phyloP scores from a whole-genome alignment of 345 rosid genomes.

The Hibiscus syriacus region DNA sequence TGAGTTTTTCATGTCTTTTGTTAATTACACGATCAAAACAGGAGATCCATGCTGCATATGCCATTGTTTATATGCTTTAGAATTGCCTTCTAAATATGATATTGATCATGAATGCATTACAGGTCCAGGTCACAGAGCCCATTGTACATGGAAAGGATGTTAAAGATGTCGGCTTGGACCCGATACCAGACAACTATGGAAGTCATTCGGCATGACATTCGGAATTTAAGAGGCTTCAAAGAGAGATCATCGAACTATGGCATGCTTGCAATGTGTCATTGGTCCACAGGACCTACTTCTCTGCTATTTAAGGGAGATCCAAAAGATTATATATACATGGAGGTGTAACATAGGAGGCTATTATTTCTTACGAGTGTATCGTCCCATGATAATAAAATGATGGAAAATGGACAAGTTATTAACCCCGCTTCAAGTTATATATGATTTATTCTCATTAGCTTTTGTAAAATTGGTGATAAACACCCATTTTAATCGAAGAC shows the following conservation, averaged over 20 bases:
- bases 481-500: conserved; percentile 1
- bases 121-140: conserved; percentile 44
- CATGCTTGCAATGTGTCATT: conserved; percentile 57
- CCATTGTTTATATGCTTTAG: neutral
- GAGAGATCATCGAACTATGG: conserved; percentile 73
- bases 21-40: neutral
- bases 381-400: conserved; percentile 30
- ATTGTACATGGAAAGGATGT: conserved; percentile 27
- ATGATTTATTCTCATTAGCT: conserved; percentile 8
- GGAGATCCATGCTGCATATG: neutral
- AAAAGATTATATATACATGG: conserved; percentile 37
- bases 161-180: conserved; percentile 68
- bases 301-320: too few relatives aligned
- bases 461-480: neutral
- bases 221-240: conserved; percentile 60
- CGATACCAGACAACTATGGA: conserved; percentile 42
- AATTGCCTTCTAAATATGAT: neutral
- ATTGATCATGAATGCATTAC: conserved; percentile 14
- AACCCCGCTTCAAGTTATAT: conserved; percentile 46
- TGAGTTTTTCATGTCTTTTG: conserved; percentile 20
- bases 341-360: conserved; percentile 39
- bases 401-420: conserved; percentile 37
- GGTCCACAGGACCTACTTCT: too few relatives aligned
- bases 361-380: conserved; percentile 52
- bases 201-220: conserved; percentile 36